phyloP scores from a whole-genome alignment of 805 yeast species.

The Citeromyces matritensis region DNA sequence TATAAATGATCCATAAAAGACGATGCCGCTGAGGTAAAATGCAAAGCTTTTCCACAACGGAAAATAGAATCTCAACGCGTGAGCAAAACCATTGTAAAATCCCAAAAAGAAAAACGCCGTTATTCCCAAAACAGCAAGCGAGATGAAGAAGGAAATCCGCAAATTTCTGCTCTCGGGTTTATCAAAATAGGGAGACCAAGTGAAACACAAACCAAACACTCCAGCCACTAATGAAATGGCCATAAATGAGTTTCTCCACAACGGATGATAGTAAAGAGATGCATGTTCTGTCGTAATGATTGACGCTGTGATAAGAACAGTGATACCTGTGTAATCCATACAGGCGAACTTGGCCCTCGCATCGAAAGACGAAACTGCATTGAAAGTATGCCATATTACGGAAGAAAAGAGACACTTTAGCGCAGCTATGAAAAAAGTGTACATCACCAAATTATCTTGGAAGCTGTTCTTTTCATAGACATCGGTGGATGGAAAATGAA shows the following conservation, averaged over 20 bases:
- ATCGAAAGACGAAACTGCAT: slow-evolving; percentile 50
- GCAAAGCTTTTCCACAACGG: slow-evolving; percentile 63
- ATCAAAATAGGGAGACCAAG: slow-evolving; percentile 91
- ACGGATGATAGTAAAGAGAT: slow-evolving; percentile 47
- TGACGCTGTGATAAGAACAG: slow-evolving; percentile 79
- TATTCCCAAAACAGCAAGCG: slow-evolving; percentile 64
- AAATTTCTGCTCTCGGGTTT: slow-evolving; percentile 70
- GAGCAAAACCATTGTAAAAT: slow-evolving; percentile 35
- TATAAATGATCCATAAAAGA: slow-evolving; percentile 72
- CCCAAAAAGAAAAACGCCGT: slow-evolving; percentile 44
- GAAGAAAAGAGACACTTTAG: slow-evolving; percentile 68
- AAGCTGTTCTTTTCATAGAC: slow-evolving; percentile 13
- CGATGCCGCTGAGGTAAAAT: slow-evolving; percentile 73
- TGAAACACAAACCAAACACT: slow-evolving; percentile 53
- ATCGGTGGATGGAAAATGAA: slow-evolving; percentile 48
- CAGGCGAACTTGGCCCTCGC: slow-evolving; percentile 74
- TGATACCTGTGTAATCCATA: slow-evolving; percentile 89
- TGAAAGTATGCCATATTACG: slow-evolving; percentile 83
- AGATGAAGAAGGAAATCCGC: slow-evolving; percentile 66
- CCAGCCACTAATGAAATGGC: slow-evolving; percentile 54
- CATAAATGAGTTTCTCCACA: slow-evolving; percentile 32
- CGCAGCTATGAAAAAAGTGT: slow-evolving; percentile 56
- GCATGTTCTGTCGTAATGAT: slow-evolving; percentile 78
- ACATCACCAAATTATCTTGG: slow-evolving; percentile 35
- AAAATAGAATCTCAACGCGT: slow-evolving; percentile 36